phyloP scores from a whole-genome alignment of 2,329 filamentous ascomycete species.

The Claviceps africana region DNA sequence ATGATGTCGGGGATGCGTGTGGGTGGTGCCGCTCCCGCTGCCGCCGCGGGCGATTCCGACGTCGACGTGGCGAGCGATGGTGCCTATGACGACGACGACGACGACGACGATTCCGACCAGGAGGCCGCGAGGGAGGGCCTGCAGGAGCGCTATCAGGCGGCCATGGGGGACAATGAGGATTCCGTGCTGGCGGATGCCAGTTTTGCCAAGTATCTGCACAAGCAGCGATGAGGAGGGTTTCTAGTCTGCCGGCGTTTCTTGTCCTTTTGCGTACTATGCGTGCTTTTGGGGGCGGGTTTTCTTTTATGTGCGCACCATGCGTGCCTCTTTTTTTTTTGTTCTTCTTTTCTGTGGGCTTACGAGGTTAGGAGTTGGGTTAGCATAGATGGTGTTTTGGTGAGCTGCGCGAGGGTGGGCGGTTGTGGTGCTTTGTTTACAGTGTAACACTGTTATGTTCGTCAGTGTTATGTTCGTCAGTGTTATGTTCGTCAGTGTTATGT shows the following conservation, averaged over 20 bases:
- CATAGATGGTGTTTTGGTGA: too few relatives aligned
- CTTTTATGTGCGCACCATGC: not conserved
- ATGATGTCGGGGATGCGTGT: slow-evolving; percentile 86
- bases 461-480: too few relatives aligned
- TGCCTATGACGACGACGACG: slow-evolving; percentile 36
- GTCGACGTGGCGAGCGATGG: slow-evolving; percentile 45
- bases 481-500: too few relatives aligned
- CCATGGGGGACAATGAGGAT: slow-evolving; percentile 46
- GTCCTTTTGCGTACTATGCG: not conserved
- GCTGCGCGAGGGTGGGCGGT: too few relatives aligned
- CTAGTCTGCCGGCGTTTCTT: too few relatives aligned
- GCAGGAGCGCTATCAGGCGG: slow-evolving; percentile 62
- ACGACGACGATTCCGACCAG: slow-evolving; percentile 40
- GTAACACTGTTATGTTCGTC: too few relatives aligned
- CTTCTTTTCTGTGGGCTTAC: too few relatives aligned
- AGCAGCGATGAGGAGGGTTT: slow-evolving; percentile 16
- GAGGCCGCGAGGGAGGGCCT: slow-evolving; percentile 51
- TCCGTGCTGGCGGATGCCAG: slow-evolving; percentile 41
- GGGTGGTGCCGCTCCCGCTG: slow-evolving; percentile 13
- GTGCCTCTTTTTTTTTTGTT: not conserved
- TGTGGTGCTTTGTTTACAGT: too few relatives aligned
- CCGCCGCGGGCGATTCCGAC: slow-evolving; percentile 30
- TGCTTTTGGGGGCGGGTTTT: not conserved
- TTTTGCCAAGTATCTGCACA: slow-evolving; percentile 46
- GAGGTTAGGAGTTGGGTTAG: not conserved